Evolutionary conservation across 805 yeast genomes (phyloP).

Genomic region (Saturnispora sanitii): DNA sequence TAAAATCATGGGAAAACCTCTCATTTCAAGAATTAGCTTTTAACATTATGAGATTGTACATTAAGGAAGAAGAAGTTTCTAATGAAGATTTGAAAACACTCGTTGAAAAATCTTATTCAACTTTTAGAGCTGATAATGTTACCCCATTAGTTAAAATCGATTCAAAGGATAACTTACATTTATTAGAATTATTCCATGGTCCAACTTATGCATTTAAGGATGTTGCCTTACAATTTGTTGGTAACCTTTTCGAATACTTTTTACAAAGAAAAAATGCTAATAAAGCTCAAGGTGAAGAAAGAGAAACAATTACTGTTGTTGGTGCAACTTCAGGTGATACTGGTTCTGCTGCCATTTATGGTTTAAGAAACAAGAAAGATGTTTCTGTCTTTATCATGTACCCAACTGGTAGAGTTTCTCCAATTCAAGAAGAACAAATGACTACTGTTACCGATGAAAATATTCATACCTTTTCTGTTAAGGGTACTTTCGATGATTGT

Average conservation of each 20-base stretch:
- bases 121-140: constrained; percentile 80
- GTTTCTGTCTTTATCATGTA: constrained; percentile 94
- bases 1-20: constrained; percentile 59
- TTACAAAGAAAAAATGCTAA: constrained; percentile 60
- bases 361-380: constrained; percentile 92
- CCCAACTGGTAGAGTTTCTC: constrained; percentile 96
- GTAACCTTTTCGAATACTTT: constrained; percentile 92
- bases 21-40: constrained; percentile 82
- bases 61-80: constrained; percentile 64
- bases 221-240: constrained; percentile 96
- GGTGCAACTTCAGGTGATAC: constrained; percentile 99
- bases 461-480: constrained; percentile 90
- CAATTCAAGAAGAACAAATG: constrained; percentile 98
- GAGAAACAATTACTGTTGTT: constrained; percentile 86
- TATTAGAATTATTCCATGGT: constrained; percentile 94
- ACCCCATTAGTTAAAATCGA: constrained; percentile 64
- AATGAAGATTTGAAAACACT: constrained; percentile 54
- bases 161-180: constrained; percentile 45
- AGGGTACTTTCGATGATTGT: constrained; percentile 96
- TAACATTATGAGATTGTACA: constrained; percentile 73
- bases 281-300: constrained; percentile 37
- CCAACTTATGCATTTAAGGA: constrained; percentile 99
- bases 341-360: constrained; percentile 98
- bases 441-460: constrained; percentile 88
- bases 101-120: constrained; percentile 68